Percentiles rank a stretch among this genome's conserved stretches.
phyloP scores from a whole-genome alignment of 2,329 filamentous ascomycete species.

The Ascochyta clinopodiicola region DNA sequence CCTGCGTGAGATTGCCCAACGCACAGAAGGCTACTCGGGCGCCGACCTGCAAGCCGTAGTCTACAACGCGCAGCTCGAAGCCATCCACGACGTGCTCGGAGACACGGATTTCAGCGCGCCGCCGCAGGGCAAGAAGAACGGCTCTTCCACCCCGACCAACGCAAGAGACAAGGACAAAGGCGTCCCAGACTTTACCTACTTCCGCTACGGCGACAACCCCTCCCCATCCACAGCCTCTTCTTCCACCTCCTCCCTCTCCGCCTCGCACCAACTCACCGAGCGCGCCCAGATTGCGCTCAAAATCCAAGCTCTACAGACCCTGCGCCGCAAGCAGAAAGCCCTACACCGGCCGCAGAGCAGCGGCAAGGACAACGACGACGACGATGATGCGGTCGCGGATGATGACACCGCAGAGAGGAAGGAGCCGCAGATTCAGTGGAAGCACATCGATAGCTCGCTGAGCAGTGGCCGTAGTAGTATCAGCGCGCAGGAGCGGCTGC shows the following conservation, averaged over 20 bases:
- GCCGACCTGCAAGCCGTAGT: constrained; percentile 94
- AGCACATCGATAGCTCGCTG: constrained; percentile 80
- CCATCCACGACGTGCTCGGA: constrained; percentile 89
- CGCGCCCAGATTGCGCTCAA: constrained; percentile 81
- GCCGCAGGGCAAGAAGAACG: constrained; percentile 39
- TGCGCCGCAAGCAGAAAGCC: constrained; percentile 68
- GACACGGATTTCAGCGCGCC: constrained; percentile 54
- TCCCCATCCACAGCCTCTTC: constrained; percentile 40
- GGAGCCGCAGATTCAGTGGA: constrained; percentile 84
- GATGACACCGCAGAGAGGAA: constrained; percentile 55
- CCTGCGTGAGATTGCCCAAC: constrained; percentile 75
- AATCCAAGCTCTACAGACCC: constrained; percentile 77
- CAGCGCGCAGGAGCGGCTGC: constrained; percentile 73
- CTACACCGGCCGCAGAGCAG: constrained; percentile 35
- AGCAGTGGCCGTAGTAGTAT: constrained; percentile 82
- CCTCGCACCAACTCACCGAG: constrained; percentile 70
- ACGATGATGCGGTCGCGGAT: constrained; percentile 36
- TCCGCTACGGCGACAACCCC: constrained; percentile 73
- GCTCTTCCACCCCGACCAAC: constrained; percentile 6
- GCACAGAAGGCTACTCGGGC: constrained; percentile 89
- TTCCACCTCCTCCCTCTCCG: constrained; percentile 50
- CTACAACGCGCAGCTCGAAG: constrained; percentile 95
- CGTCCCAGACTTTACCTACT: constrained; percentile 63
- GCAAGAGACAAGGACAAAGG: constrained; percentile 9
- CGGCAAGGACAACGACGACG: constrained; percentile 24